Percentiles rank a stretch among this genome's conserved stretches.
Conservation (phyloP, 73 alveolate species). For the Loxodes magnus region DNA sequence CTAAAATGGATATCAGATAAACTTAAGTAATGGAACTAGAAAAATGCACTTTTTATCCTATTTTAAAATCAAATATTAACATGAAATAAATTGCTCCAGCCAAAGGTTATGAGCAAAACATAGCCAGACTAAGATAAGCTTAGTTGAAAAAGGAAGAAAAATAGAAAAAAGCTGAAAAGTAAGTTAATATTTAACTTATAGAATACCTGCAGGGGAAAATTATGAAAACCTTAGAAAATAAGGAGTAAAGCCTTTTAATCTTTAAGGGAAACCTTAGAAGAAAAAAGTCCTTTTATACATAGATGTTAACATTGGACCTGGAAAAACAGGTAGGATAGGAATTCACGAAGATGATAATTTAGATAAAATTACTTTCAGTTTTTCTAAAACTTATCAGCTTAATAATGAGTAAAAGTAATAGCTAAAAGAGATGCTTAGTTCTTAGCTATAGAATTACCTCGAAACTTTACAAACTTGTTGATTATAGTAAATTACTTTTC, state of each 20-base stretch:
- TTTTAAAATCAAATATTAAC: not conserved
- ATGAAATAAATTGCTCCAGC: constrained; percentile 8
- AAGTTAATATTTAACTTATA: not conserved
- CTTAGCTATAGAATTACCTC: too few relatives aligned
- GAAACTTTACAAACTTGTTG: too few relatives aligned
- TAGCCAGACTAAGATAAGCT: constrained; percentile 20
- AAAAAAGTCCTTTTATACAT: constrained; percentile 2
- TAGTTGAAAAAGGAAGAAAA: constrained; percentile 6
- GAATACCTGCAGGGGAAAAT: constrained; percentile 9
- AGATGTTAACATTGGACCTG: constrained; percentile 26
- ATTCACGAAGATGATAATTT: constrained; percentile 26
- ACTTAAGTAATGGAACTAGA: constrained; percentile 3
- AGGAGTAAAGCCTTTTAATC: constrained; percentile 4
- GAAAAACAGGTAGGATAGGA: constrained; percentile 24
- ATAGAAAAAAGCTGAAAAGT: constrained; percentile 13
- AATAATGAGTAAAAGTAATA: too few relatives aligned
- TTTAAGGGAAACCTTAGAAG: not conserved
- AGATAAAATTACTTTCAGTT: constrained; percentile 8
- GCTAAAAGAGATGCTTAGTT: too few relatives aligned
- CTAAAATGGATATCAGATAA: not conserved
- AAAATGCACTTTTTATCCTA: constrained; percentile 11
- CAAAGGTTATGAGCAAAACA: constrained; percentile 17
- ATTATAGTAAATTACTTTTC: too few relatives aligned
- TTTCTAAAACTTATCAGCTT: too few relatives aligned
- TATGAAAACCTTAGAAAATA: constrained; percentile 9